Percentiles rank a stretch among this genome's conserved stretches.
phyloP scores from a whole-genome alignment of 1,284 basidiomycete species.

The Singerocomus rubriflavus region DNA sequence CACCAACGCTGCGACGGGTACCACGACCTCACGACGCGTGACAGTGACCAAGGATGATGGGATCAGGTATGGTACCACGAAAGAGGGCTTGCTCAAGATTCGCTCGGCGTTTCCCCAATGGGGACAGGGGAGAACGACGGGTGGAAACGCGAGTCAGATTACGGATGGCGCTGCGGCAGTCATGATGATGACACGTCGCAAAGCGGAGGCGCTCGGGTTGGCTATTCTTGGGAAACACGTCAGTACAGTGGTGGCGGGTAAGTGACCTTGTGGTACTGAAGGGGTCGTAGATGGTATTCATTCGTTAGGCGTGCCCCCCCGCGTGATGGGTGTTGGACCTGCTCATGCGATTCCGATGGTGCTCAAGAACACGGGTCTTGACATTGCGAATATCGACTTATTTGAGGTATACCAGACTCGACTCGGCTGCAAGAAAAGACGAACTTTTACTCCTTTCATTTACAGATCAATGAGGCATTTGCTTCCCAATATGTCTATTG shows the following conservation, averaged over 20 bases:
- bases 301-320: conserved; percentile 59
- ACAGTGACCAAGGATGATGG: conserved; percentile 78
- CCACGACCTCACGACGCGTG: conserved; percentile 46
- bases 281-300: background rate
- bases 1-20: conserved; percentile 43
- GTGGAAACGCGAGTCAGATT: conserved; percentile 87
- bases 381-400: conserved; percentile 72
- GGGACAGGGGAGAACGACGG: conserved; percentile 75
- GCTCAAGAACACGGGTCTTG: conserved; percentile 62
- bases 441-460: background rate
- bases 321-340: conserved; percentile 86
- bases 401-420: conserved; percentile 55
- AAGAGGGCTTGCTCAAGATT: conserved; percentile 66
- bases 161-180: conserved; percentile 89
- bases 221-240: conserved; percentile 77
- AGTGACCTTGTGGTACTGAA: conserved; percentile 14
- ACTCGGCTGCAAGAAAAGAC: background rate
- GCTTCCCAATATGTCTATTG: conserved; percentile 87
- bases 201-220: conserved; percentile 78
- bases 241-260: conserved; percentile 69
- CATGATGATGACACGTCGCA: conserved; percentile 81
- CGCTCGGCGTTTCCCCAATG: conserved; percentile 86
- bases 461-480: conserved; percentile 88
- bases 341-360: conserved; percentile 69
- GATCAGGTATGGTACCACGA: conserved; percentile 75